Evolutionary conservation across 2,329 filamentous ascomycete genomes (phyloP), one percentile per base, ranked within the genome.

Genomic region (Sarocladium kiliense): DNA sequence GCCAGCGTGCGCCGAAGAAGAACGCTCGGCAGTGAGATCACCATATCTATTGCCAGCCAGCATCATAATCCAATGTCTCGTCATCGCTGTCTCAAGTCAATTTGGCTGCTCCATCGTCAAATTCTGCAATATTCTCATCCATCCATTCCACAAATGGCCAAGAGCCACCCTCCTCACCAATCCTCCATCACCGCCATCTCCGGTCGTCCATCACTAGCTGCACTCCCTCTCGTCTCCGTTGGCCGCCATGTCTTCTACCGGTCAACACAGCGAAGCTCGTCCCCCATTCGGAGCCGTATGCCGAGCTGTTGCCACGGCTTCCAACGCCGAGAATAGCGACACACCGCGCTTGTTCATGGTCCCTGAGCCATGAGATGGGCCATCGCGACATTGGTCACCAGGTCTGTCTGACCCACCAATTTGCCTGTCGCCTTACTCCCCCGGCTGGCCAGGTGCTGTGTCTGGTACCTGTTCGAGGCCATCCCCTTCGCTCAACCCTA

Each of bases 281-380:
- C 21, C 41, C 41, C 16, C 11, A 27, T 27, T 49, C 44, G 44
- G 44, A 4, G 44, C 23, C 25, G 4, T 30, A 49, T 49, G 44
- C 44, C 44, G 47, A 51, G 47, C 47, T 51, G 3, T 51, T 19
- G 10, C 47, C 47, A 51, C 47, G 47, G 47, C 47, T 51, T n/a
- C 27, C 27, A 23, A 51, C 30, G 3, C 47, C 47, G 47, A 21
- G n/a, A 6, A 34, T 34, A 23, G 47, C n/a, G 26, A 36, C 11
- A 21, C 18, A 36, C 26, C 44, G 25, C 26, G 26, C 26, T 6
- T 7, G 18, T 19, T 26, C 41, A 45, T 9, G 41, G 19, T 45
- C 18, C 26, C 25, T 18, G 44, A 19, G 44, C 23, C 26, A 30
- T 4, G 44, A 18, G 26, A 27, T 11, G 19, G 21, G n/a, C 44